Evolutionary conservation across 2,329 filamentous ascomycete genomes (phyloP), one percentile per base, ranked within the genome.

Genomic region (Hirsutella minnesotensis): DNA sequence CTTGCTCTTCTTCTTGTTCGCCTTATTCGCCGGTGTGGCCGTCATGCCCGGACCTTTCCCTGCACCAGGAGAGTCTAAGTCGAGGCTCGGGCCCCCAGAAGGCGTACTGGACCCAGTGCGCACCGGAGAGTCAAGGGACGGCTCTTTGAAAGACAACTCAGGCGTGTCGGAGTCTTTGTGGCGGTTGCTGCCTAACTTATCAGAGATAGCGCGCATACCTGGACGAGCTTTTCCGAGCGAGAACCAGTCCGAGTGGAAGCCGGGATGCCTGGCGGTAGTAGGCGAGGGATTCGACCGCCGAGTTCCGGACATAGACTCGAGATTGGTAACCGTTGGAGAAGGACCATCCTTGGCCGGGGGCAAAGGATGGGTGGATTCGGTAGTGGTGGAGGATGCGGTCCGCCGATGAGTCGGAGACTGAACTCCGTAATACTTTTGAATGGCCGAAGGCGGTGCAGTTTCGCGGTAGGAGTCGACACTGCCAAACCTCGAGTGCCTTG

Each of bases 131-230:
- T 71, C 67, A 49, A 75, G 54, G 2, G 70, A 69, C 3, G 71
- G 73, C 21, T 76, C 72, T 46, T 70, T 73, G 7, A 66, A 49
- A 10, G 71, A 65, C 1, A 69, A 66, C 37, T 79, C 73, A 2
- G 56, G 51, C 9, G 73, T 66, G 1, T 73, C 69, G 2, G 62
- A 59, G 31, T 71, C 54, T 52, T 76, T 78, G 31, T 66, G 66
- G 39, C 73, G 70, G 39, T 78, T 75, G 33, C 70, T 69, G 8
- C 70, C 68, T 12, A 79, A 68, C n/a, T 73, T 77, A 56, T 95
- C 90, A 4, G 90, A 95, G 42, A 89, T 86, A 13, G 87, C 83
- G 49, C 90, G 75, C 44, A 94, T 71, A n/a, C 87, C 86, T 37
- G 80, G 75, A 19, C 72, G 72, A 24, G 64, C 57, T 48, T 71